These are phyloP conservation scores for Amauroascus verrucosus DNA, from an alignment of 2,329 filamentous ascomycete genomes.

Conservation along the genomic window DNA sequence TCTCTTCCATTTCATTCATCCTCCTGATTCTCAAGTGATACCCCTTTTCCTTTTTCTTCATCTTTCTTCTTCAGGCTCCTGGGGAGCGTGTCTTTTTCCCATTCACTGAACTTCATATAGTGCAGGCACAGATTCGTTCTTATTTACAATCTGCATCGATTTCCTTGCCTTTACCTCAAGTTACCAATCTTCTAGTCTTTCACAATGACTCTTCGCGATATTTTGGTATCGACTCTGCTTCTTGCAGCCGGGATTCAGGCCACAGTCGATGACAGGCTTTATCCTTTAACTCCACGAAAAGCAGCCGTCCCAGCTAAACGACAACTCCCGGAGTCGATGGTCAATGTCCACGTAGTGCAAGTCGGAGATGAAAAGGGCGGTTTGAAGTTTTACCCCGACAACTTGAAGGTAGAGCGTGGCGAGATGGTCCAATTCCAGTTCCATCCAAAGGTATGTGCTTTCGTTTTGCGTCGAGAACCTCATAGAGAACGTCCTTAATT, in stretches of 20 bases:
- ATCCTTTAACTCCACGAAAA: conserved; percentile 1
- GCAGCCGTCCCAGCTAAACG: neutral
- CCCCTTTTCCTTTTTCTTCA: neutral
- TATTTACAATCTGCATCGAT: neutral
- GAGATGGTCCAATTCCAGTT: conserved; percentile 44
- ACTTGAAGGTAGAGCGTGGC: conserved; percentile 53
- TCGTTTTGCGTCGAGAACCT: neutral
- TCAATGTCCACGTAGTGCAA: conserved; percentile 52
- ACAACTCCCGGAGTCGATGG: neutral
- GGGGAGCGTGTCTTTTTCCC: conserved; percentile 2
- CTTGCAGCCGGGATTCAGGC: conserved; percentile 7
- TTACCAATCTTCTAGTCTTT: neutral
- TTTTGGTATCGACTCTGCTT: conserved; percentile 4
- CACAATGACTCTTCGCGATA: conserved; percentile 9
- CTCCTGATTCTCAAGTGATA: neutral
- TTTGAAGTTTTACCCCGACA: conserved; percentile 56
- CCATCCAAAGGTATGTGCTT: conserved; percentile 34
- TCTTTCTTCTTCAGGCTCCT: conserved; percentile 5
- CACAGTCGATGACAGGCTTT: conserved; percentile 4
- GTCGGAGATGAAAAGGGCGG: conserved; percentile 48
- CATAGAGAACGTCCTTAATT: neutral
- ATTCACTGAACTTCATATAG: neutral
- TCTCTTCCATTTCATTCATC: neutral
- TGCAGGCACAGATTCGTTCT: neutral
- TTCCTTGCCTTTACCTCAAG: neutral